Evolutionary conservation across 805 yeast genomes (phyloP), one percentile per base, ranked within the genome.

Genomic region (Candida koratica): DNA sequence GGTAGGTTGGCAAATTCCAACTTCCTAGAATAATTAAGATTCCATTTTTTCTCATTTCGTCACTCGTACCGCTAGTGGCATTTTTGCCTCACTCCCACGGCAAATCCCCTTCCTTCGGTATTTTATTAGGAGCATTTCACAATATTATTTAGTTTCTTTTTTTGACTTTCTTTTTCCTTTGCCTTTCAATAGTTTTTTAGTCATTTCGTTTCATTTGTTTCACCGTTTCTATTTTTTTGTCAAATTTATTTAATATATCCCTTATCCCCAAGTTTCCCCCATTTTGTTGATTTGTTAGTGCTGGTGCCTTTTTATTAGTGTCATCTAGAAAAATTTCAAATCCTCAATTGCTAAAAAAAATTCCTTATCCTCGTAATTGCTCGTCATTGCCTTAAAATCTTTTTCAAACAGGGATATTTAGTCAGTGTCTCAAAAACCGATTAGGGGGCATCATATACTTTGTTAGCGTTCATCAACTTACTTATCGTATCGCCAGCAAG

Each of bases 361-460:
- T 25, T 29, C 32, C 32, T 20, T 29, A 29, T n/a, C n/a, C n/a
- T n/a, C n/a, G n/a, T n/a, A n/a, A n/a, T n/a, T n/a, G n/a, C 32
- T 29, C 32, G 32, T 29, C 32, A 16, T 29, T 29, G 32, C 32
- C 32, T 29, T 29, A 29, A 20, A 29, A 29, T 29, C 13, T 12
- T 29, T 29, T 27, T 17, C 17, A 15, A 27, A 11, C 20, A 14
- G 13, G 16, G 28, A 13, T n/a, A n/a, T n/a, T n/a, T n/a, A n/a
- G n/a, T n/a, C n/a, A n/a, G n/a, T n/a, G n/a, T n/a, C n/a, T n/a
- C n/a, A n/a, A n/a, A n/a, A n/a, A n/a, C n/a, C n/a, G n/a, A n/a
- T n/a, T n/a, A n/a, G n/a, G n/a, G n/a, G n/a, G n/a, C n/a, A n/a
- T n/a, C n/a, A n/a, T n/a, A n/a, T n/a, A n/a, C n/a, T n/a, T n/a